Evolutionary conservation across 2,329 filamentous ascomycete genomes (phyloP).

Genomic region (Microdochium trichocladiopsis): DNA sequence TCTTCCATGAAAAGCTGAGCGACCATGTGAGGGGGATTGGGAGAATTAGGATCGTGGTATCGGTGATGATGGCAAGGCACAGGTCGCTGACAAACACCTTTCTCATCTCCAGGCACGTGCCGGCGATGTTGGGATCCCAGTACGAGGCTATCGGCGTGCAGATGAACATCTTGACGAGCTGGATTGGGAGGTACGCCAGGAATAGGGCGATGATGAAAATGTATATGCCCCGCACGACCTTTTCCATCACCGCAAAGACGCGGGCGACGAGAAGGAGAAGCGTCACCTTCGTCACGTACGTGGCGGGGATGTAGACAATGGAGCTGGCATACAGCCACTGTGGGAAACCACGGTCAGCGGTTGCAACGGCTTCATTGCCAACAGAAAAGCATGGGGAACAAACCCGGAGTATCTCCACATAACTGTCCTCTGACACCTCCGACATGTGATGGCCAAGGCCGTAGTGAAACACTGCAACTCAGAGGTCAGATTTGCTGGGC

Average conservation of each 20-base stretch:
- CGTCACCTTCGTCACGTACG: slow-evolving; percentile 22
- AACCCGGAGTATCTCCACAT: slow-evolving; percentile 8
- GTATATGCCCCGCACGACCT: slow-evolving; percentile 16
- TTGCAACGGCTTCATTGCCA: neutral
- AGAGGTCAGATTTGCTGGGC: neutral
- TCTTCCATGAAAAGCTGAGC: slow-evolving; percentile 15
- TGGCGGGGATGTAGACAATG: slow-evolving; percentile 19
- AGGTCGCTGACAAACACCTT: slow-evolving; percentile 24
- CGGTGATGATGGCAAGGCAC: slow-evolving; percentile 21
- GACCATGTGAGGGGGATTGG: slow-evolving; percentile 23
- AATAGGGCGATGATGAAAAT: slow-evolving; percentile 17
- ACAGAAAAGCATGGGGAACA: neutral
- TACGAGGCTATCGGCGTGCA: slow-evolving; percentile 15
- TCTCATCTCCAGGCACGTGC: slow-evolving; percentile 20
- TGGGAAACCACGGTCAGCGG: neutral
- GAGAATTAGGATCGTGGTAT: slow-evolving; percentile 23
- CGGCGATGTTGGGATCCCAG: slow-evolving; percentile 12
- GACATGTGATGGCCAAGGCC: slow-evolving; percentile 14
- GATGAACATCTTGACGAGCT: slow-evolving; percentile 16
- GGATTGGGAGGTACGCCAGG: slow-evolving; percentile 16
- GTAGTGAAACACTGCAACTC: slow-evolving; percentile 9
- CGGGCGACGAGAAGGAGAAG: slow-evolving; percentile 22
- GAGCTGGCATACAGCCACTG: slow-evolving; percentile 20
- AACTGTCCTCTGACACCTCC: slow-evolving; percentile 11
- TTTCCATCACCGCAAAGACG: slow-evolving; percentile 17